These are phyloP conservation scores for Ambispora gerdemannii DNA, from an alignment of 192 early-diverging fungal species.

Conservation along the genomic window DNA sequence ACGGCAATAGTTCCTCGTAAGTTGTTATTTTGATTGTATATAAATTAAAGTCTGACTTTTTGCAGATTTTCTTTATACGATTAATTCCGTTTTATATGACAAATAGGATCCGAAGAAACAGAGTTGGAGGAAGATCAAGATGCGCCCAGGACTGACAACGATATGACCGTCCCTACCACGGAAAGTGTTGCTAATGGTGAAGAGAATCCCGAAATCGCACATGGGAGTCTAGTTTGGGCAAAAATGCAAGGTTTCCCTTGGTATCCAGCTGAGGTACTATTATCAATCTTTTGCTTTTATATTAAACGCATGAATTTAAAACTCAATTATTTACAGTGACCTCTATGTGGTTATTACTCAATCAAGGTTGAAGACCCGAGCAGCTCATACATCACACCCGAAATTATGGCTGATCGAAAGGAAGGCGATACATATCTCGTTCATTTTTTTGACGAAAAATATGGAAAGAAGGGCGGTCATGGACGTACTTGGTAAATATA, in stretches of 20 bases:
- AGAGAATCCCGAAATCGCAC: constrained; percentile 4
- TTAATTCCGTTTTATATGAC: neutral
- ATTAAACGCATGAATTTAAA: neutral
- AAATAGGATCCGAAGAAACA: neutral
- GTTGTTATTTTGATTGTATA: neutral
- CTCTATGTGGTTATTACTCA: neutral
- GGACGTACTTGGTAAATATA: constrained; percentile 17
- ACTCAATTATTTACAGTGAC: constrained; percentile 1
- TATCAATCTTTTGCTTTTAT: neutral
- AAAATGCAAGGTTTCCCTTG: constrained; percentile 52
- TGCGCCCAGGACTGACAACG: neutral
- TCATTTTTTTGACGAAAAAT: constrained; percentile 37
- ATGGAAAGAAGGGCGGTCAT: constrained; percentile 11
- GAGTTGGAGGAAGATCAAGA: neutral
- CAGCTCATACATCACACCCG: constrained; percentile 33
- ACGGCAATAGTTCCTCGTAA: neutral
- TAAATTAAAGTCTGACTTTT: neutral
- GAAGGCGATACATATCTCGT: constrained; percentile 33
- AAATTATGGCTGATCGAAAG: constrained; percentile 32
- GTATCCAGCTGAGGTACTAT: constrained; percentile 49
- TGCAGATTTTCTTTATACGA: neutral
- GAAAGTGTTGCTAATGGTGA: neutral
- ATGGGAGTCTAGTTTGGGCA: constrained; percentile 50
- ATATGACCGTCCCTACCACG: neutral
- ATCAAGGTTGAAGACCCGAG: constrained; percentile 45